A percentile compares a stretch with the other conserved stretches of the same genome.
Evolutionary conservation across 2,329 filamentous ascomycete genomes (phyloP).

Genomic region (Pseudopyrenochaeta lycopersici): DNA sequence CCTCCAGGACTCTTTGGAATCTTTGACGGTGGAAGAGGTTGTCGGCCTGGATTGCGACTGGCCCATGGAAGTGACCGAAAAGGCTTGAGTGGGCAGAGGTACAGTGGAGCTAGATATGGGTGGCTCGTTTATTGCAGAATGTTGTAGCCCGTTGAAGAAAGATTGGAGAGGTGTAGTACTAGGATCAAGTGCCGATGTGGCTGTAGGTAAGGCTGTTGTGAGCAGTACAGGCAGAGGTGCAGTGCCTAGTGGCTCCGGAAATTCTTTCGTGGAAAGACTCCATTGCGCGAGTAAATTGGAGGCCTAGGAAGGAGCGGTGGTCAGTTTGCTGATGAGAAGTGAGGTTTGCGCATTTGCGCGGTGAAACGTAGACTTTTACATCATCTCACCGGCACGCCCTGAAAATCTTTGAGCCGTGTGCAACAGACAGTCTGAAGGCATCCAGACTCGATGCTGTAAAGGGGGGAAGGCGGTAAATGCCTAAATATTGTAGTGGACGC

Average conservation of each 20-base stretch:
- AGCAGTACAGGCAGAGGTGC: neutral
- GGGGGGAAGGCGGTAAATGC: neutral
- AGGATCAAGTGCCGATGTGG: neutral
- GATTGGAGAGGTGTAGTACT: neutral
- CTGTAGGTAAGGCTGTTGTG: neutral
- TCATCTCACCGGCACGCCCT: neutral
- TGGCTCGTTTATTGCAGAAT: neutral
- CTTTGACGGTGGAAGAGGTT: neutral
- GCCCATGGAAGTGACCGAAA: slow-evolving; percentile 13
- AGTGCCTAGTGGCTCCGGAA: neutral
- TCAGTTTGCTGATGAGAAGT: slow-evolving; percentile 1
- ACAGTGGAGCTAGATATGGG: neutral
- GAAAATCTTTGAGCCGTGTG: neutral
- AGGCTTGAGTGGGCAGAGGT: neutral
- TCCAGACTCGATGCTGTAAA: neutral
- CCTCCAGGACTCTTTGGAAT: slow-evolving; percentile 5
- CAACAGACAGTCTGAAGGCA: neutral
- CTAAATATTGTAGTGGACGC: neutral
- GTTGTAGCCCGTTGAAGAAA: neutral
- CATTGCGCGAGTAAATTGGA: slow-evolving; percentile 1
- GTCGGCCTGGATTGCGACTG: slow-evolving; percentile 7
- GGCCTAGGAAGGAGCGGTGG: slow-evolving; percentile 9
- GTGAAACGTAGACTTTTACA: slow-evolving; percentile 1
- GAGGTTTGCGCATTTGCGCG: slow-evolving; percentile 27
- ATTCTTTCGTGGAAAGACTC: neutral